Evolutionary conservation across 148 eudicot species (phyloP).

Genomic region (Limonium bicolor): DNA sequence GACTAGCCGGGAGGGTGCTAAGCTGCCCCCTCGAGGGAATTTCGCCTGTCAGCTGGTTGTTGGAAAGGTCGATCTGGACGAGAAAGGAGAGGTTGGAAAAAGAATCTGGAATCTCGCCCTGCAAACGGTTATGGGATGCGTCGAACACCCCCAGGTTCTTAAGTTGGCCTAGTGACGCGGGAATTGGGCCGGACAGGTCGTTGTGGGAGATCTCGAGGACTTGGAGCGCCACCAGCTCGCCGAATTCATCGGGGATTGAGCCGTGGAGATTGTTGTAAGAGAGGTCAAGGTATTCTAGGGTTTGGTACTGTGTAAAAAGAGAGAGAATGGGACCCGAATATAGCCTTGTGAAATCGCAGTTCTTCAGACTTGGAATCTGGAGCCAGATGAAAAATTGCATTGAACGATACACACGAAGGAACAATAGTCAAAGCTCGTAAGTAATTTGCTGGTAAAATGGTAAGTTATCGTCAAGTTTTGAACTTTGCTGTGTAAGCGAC

Average conservation of each 20-base stretch:
- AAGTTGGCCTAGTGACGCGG: constrained; percentile 61
- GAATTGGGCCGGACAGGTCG: constrained; percentile 77
- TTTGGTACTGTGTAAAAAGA: constrained; percentile 74
- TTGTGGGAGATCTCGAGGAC: constrained; percentile 81
- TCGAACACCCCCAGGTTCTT: constrained; percentile 91
- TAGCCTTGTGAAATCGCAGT: constrained; percentile 73
- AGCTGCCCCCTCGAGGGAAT: constrained; percentile 86
- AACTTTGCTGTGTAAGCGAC: no score
- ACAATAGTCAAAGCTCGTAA: no score
- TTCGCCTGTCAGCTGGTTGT: constrained; percentile 69
- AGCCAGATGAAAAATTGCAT: neutral
- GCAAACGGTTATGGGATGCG: constrained; percentile 78
- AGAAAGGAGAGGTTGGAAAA: constrained; percentile 75
- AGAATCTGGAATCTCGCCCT: constrained; percentile 82
- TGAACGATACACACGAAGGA: no score
- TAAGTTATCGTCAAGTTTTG: no score
- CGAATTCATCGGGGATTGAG: constrained; percentile 74
- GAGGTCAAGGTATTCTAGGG: constrained; percentile 87
- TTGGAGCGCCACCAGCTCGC: constrained; percentile 87
- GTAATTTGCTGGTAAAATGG: no score
- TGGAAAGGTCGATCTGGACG: constrained; percentile 92
- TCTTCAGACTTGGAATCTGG: constrained; percentile 49
- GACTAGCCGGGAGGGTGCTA: constrained; percentile 87
- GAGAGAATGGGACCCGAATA: constrained; percentile 86
- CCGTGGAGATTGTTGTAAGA: constrained; percentile 84